These are phyloP conservation scores for Stenogyne calaminthoides DNA, from an alignment of 305 asterid species.

Conservation along the genomic window DNA sequence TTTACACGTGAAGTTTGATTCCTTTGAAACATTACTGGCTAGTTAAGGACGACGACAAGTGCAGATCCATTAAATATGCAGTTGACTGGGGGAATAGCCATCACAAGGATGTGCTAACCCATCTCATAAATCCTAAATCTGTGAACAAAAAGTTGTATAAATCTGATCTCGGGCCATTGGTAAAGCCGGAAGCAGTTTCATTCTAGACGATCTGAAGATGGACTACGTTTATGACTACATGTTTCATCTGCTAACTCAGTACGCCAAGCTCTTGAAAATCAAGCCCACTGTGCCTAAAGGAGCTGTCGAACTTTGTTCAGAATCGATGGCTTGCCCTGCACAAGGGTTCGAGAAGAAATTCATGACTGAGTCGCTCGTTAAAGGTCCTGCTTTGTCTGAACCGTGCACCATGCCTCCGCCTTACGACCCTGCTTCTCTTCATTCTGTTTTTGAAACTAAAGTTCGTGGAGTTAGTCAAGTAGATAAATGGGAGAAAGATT, in stretches of 20 bases:
- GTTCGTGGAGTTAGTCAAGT: conserved; percentile 52
- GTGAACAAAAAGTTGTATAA: too few species aligned
- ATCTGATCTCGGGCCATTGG: conserved; percentile 60
- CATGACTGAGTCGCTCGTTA: conserved; percentile 63
- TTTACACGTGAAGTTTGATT: conserved; percentile 75
- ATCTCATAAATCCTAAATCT: not conserved
- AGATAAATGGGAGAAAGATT: conserved; percentile 64
- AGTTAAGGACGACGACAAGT: conserved; percentile 67
- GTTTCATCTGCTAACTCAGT: conserved; percentile 77
- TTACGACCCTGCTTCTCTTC: conserved; percentile 59
- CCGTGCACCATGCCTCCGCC: conserved; percentile 82
- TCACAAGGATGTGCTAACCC: conserved; percentile 70
- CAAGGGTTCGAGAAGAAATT: conserved; percentile 61
- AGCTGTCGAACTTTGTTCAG: conserved; percentile 82
- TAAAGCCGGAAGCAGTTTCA: conserved; percentile 58
- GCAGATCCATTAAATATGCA: conserved; percentile 83
- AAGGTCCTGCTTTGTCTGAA: conserved; percentile 41
- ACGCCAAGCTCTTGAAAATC: conserved; percentile 73
- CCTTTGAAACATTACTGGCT: conserved; percentile 97
- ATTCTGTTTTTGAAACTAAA: conserved; percentile 47
- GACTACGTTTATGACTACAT: conserved; percentile 93
- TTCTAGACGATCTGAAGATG: conserved; percentile 64
- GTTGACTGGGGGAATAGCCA: conserved; percentile 91
- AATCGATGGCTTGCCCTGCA: conserved; percentile 68
- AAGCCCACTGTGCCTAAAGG: conserved; percentile 64